Percentiles rank a stretch among this genome's conserved stretches.
These are phyloP conservation scores for Cytospora schulzeri DNA, from an alignment of 2,329 filamentous ascomycete genomes.

Conservation along the genomic window DNA sequence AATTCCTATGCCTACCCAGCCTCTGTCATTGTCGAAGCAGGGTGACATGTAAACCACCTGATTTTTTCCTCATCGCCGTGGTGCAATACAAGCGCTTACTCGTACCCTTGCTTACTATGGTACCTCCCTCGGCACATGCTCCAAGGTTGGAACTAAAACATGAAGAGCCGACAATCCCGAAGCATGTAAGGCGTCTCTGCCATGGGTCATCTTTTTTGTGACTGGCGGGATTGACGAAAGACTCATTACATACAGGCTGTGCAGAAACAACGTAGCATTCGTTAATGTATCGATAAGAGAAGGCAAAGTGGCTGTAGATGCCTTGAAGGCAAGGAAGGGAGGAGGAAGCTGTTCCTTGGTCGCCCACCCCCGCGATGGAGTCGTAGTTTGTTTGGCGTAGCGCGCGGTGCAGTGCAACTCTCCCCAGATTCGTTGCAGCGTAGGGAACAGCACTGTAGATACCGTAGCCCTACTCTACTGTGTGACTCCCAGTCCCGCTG, in stretches of 20 bases:
- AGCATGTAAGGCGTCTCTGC: neutral
- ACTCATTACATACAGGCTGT: neutral
- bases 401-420: slow-evolving; percentile 13
- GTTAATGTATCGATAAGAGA: slow-evolving; percentile 8
- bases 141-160: neutral
- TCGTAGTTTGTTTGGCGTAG: neutral
- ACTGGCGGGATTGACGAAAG: slow-evolving; percentile 8
- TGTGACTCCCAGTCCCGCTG: slow-evolving; percentile 6
- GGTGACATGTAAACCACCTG: slow-evolving; percentile 2
- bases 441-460: neutral
- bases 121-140: neutral
- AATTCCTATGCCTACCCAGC: neutral
- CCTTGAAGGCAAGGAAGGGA: slow-evolving; percentile 7
- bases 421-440: slow-evolving; percentile 8
- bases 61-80: neutral
- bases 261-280: slow-evolving; percentile 14
- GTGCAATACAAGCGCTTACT: neutral
- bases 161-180: neutral
- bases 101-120: neutral
- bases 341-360: slow-evolving; percentile 1
- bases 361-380: slow-evolving; percentile 11
- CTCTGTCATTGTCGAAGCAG: neutral
- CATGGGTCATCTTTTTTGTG: neutral
- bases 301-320: slow-evolving; percentile 18
- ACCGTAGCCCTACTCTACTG: neutral